Evolutionary conservation across 2,329 filamentous ascomycete species (phyloP).

Genomic region (Aspergillus fumigatus): DNA sequence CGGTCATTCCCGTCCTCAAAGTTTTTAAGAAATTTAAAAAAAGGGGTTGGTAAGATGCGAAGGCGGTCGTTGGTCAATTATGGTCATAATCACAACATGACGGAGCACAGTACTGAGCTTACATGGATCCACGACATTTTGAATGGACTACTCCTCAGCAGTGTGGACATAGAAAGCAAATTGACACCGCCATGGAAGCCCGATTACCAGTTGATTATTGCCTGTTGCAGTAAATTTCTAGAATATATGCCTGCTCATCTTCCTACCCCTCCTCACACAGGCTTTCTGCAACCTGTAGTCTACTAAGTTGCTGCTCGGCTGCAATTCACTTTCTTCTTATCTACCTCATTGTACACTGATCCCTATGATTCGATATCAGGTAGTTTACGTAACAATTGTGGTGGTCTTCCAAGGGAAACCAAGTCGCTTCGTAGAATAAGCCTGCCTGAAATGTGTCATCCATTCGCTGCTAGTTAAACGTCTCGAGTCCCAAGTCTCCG

Average conservation of each 20-base stretch:
- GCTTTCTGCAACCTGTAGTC: neutral
- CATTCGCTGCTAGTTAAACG: too few species aligned
- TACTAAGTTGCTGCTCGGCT: too few species aligned
- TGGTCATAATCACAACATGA: too few species aligned
- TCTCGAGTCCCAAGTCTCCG: too few species aligned
- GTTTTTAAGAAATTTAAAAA: neutral
- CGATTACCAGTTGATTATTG: neutral
- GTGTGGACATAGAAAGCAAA: too few species aligned
- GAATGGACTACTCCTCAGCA: too few species aligned
- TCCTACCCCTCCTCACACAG: neutral
- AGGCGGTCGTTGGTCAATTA: too few species aligned
- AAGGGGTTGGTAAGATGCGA: neutral
- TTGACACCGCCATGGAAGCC: too few species aligned
- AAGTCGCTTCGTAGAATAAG: too few species aligned
- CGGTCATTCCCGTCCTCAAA: constrained; percentile 2
- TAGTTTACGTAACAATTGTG: neutral
- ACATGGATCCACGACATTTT: neutral
- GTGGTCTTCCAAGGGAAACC: too few species aligned
- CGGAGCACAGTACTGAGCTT: neutral
- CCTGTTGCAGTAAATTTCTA: neutral
- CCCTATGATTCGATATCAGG: neutral
- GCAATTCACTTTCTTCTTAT: too few species aligned
- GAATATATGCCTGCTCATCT: neutral
- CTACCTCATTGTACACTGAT: neutral
- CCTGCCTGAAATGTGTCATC: too few species aligned